Percentiles rank a stretch among this genome's conserved stretches.
phyloP scores from a whole-genome alignment of 176 grass and related monocot species.

The Triticum monococcum region DNA sequence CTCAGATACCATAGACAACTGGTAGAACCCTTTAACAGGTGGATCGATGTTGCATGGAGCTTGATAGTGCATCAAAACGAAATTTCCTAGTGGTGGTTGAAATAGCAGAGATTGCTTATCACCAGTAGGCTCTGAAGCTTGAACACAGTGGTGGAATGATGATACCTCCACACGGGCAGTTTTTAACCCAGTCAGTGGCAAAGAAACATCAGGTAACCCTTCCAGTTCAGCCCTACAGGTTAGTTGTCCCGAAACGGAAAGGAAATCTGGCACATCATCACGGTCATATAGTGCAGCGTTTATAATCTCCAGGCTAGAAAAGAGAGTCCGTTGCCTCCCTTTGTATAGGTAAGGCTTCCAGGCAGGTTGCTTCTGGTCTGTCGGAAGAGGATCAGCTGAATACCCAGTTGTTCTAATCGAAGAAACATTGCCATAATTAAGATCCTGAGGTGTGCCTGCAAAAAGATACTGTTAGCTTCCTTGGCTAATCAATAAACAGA shows the following conservation, averaged over 20 bases:
- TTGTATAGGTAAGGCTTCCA: slow-evolving; percentile 95
- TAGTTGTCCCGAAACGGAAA: slow-evolving; percentile 88
- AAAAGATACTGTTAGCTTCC: slow-evolving; percentile 21
- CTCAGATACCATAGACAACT: slow-evolving; percentile 93
- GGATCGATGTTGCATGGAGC: slow-evolving; percentile 51
- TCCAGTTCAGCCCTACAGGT: slow-evolving; percentile 94
- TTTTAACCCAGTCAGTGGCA: slow-evolving; percentile 75
- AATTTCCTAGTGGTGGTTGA: slow-evolving; percentile 86
- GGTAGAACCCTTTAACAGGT: slow-evolving; percentile 95
- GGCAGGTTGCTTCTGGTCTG: slow-evolving; percentile 83
- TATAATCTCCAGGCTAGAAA: slow-evolving; percentile 68
- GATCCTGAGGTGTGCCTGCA: slow-evolving; percentile 84
- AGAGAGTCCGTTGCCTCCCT: slow-evolving; percentile 77
- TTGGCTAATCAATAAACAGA: slow-evolving; percentile 23
- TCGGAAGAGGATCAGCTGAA: slow-evolving; percentile 62
- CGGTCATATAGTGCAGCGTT: slow-evolving; percentile 92
- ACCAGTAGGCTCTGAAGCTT: slow-evolving; percentile 69
- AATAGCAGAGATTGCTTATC: slow-evolving; percentile 85
- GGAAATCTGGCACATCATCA: slow-evolving; percentile 87
- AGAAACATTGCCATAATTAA: slow-evolving; percentile 73
- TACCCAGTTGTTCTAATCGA: slow-evolving; percentile 71
- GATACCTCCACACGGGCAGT: slow-evolving; percentile 59
- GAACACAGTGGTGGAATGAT: slow-evolving; percentile 91
- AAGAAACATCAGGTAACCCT: slow-evolving; percentile 92
- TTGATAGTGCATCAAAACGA: slow-evolving; percentile 82